Base-by-base conservation (phyloP, 179 eudicot genomes). In the Spinacia oleracea region DNA sequence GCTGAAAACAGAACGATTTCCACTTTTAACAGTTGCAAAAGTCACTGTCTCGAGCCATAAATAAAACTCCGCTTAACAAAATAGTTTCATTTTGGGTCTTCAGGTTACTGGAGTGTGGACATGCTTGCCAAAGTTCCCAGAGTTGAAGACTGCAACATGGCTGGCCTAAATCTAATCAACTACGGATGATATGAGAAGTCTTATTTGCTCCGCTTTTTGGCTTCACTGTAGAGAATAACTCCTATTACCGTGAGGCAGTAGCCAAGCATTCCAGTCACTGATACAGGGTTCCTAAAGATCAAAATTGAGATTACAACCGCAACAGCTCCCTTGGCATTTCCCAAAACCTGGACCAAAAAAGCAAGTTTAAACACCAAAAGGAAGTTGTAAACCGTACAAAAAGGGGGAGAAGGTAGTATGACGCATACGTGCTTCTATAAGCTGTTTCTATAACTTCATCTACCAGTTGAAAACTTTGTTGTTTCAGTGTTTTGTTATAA, bases 241-340 rank as follows among this genome's bases (percentile, higher is more conserved):
- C 91, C 91, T 31, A 81, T 29, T 71, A 89, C 88, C 16, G 91
- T 89, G 81, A 89, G 91, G 40, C 75, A 77, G 78, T 89, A 89
- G 34, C 91, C 91, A 3, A 87, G 83, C 88, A 89, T 89, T 70
- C 91, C 89, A 20, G 91, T 89, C 59, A 87, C 86, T 68, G 91
- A 88, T 69, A 86, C 87, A 0, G 91, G 91, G 75, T 88, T 88
- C 85, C 78, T 88, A 40, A 88, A 88, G 81, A 88, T 88, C 79
- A 88, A 83, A 77, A 88, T 88, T 35, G 91, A 88, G 53, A 88
- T 70, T 6, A 88, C 91, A 53, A 88, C 91, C 1, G 91, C 91
- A 23, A 88, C 91, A 31, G 91, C 91, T 72, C 91, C 91, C 81
- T 88, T 88, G 20, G 91, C 91, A 76, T 88, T 88, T 78, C 91